Evolutionary conservation across 345 rosid species (phyloP), one percentile per base, ranked within the genome.

Genomic region (Excoecaria cochinchinensis): DNA sequence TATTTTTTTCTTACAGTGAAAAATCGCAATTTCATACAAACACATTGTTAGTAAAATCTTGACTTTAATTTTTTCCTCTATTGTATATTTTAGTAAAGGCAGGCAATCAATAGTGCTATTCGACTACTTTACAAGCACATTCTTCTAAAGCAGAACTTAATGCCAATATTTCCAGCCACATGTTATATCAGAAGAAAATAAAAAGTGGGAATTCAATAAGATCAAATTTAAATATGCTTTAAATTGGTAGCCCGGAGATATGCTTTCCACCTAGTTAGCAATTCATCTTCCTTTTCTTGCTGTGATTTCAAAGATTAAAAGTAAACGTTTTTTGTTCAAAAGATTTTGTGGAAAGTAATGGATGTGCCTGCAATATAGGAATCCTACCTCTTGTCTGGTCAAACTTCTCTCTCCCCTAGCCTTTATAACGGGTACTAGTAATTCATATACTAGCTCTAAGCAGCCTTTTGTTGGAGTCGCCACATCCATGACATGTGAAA

Each of bases 311-410:
- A 40, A 70, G 57, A 11, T 16, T 38, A 40, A 65, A 13, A 40
- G n/a, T 64, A 22, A 19, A n/a, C 5, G 36, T 38, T 10, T 21
- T 44, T 25, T 46, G 4, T 42, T 66, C 36, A 65, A 77, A 8
- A 31, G 64, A 71, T 40, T 76, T 24, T 11, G 48, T 36, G 17
- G 67, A 52, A 64, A 13, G 70, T 42, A 74, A 79, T 21, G 11
- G 9, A 42, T 40, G 12, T 38, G 70, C 70, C 38, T 22, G 40
- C 71, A 66, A 63, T 44, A 69, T 24, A 21, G 60, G 25, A n/a
- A 59, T 25, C 61, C 22, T 76, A 80, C 83, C 83, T 80, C 83
- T 76, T 76, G 83, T 69, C 79, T 67, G 0, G 80, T 80, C 77
- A 80, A 76, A 61, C 64, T 71, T 53, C 69, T 80, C 31, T 80